These are phyloP conservation scores for Phlyctochytrium arcticum DNA, from an alignment of 192 early-diverging fungal species.

Conservation along the genomic window DNA sequence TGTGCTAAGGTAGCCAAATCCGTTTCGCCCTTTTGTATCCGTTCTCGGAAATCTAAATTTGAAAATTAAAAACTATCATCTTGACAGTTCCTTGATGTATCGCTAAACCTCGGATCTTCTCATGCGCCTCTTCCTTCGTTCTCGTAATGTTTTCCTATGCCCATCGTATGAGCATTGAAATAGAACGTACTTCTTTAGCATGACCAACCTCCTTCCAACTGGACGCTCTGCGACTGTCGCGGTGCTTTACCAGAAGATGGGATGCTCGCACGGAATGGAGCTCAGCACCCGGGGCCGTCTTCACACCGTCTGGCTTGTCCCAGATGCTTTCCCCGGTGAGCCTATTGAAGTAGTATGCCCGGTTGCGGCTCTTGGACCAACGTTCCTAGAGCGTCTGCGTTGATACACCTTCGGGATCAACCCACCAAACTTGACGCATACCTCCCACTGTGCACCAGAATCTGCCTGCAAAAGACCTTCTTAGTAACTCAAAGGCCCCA, in stretches of 20 bases:
- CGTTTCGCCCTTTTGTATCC: slow-evolving; percentile 60
- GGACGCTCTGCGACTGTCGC: slow-evolving; percentile 74
- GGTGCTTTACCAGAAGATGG: slow-evolving; percentile 91
- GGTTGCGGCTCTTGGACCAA: slow-evolving; percentile 35
- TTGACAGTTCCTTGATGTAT: not conserved
- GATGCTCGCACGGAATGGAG: slow-evolving; percentile 64
- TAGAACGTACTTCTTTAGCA: not conserved
- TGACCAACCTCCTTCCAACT: slow-evolving; percentile 79
- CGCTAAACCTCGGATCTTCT: slow-evolving; percentile 48
- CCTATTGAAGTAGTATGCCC: slow-evolving; percentile 45
- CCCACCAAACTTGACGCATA: too few species aligned
- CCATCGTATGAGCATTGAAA: not conserved
- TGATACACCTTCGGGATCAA: too few species aligned
- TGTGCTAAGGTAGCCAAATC: slow-evolving; percentile 70
- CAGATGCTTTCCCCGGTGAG: slow-evolving; percentile 35
- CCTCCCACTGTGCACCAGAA: too few species aligned
- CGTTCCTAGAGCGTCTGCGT: too few species aligned
- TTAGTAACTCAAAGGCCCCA: too few species aligned
- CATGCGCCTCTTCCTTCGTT: slow-evolving; percentile 83
- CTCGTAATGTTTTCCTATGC: slow-evolving; percentile 75
- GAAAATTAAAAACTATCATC: not conserved
- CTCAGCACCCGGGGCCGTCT: not conserved
- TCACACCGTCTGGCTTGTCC: slow-evolving; percentile 36
- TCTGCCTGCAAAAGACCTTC: too few species aligned
- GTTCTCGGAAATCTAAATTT: slow-evolving; percentile 48